These are phyloP conservation scores for Debaryomyces maramus DNA, from an alignment of 805 yeast species.

Conservation along the genomic window DNA sequence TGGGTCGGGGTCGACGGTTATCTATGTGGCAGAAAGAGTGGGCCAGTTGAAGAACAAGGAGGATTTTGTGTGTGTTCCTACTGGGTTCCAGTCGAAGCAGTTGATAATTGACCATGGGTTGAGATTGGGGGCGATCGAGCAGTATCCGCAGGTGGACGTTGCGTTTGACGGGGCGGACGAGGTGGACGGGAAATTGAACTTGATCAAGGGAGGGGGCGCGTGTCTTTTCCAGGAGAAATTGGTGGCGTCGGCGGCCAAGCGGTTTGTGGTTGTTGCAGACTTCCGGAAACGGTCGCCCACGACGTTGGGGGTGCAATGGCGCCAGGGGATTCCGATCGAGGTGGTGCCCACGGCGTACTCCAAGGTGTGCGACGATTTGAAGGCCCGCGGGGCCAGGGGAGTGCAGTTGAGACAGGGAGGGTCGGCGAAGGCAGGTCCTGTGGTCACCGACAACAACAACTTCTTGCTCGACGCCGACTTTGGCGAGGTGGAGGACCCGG, in stretches of 20 bases:
- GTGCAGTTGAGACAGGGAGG: slow-evolving; percentile 81
- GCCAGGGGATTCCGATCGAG: slow-evolving; percentile 91
- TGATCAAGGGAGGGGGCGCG: slow-evolving; percentile 99
- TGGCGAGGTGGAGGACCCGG: slow-evolving; percentile 62
- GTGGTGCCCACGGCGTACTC: slow-evolving; percentile 87
- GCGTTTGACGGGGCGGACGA: slow-evolving; percentile 99
- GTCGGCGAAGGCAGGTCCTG: slow-evolving; percentile 93
- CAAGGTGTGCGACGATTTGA: slow-evolving; percentile 67
- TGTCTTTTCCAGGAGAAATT: slow-evolving; percentile 95
- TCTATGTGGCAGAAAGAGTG: slow-evolving; percentile 93
- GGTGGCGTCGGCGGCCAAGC: slow-evolving; percentile 76
- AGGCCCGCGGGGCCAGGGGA: slow-evolving; percentile 59
- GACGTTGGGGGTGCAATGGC: slow-evolving; percentile 77
- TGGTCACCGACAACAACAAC: slow-evolving; percentile 93
- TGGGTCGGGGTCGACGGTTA: slow-evolving; percentile 96
- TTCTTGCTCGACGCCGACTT: slow-evolving; percentile 92
- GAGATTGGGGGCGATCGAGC: slow-evolving; percentile 77
- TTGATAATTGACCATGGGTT: slow-evolving; percentile 82
- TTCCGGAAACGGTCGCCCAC: slow-evolving; percentile 74
- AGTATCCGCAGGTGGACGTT: slow-evolving; percentile 77
- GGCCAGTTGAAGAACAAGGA: slow-evolving; percentile 62
- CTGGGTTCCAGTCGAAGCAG: slow-evolving; percentile 93
- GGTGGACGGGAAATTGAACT: slow-evolving; percentile 75
- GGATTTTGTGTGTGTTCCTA: slow-evolving; percentile 79
- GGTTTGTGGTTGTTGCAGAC: slow-evolving; percentile 89